Conservation (phyloP, 2,329 filamentous ascomycete genomes). For the Aspergillus sp. region DNA sequence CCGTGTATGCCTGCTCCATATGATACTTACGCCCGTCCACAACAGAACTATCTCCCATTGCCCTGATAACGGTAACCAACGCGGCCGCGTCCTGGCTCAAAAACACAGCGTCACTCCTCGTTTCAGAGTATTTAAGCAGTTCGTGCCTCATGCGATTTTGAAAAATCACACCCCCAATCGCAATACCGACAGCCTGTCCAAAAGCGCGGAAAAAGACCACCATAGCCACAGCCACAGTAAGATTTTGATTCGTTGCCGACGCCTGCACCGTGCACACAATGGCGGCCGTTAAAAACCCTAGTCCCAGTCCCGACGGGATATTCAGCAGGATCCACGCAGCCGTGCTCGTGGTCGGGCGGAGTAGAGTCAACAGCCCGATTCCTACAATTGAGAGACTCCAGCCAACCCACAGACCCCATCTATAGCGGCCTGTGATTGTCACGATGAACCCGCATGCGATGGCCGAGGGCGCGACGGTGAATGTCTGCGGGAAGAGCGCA, state of each 20-base stretch:
- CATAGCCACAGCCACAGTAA: slow-evolving; percentile 8
- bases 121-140: background rate
- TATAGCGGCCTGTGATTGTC: slow-evolving; percentile 35
- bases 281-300: slow-evolving; percentile 27
- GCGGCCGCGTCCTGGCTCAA: slow-evolving; percentile 9
- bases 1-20: slow-evolving; percentile 6
- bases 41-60: background rate
- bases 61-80: slow-evolving; percentile 8
- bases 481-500: slow-evolving; percentile 28
- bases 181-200: slow-evolving; percentile 10
- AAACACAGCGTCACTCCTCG: background rate
- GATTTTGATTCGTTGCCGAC: slow-evolving; percentile 7
- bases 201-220: slow-evolving; percentile 11
- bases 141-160: slow-evolving; percentile 8
- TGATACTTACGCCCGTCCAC: background rate
- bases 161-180: slow-evolving; percentile 8
- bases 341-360: slow-evolving; percentile 24
- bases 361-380: slow-evolving; percentile 28
- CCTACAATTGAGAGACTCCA: slow-evolving; percentile 28
- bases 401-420: slow-evolving; percentile 27
- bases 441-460: slow-evolving; percentile 34
- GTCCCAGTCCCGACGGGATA: slow-evolving; percentile 25
- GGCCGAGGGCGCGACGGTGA: slow-evolving; percentile 25
- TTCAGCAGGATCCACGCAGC: slow-evolving; percentile 33
- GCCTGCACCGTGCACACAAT: slow-evolving; percentile 34